Conservation (phyloP, 2,329 filamentous ascomycete genomes). For the Verticillium alfalfae region DNA sequence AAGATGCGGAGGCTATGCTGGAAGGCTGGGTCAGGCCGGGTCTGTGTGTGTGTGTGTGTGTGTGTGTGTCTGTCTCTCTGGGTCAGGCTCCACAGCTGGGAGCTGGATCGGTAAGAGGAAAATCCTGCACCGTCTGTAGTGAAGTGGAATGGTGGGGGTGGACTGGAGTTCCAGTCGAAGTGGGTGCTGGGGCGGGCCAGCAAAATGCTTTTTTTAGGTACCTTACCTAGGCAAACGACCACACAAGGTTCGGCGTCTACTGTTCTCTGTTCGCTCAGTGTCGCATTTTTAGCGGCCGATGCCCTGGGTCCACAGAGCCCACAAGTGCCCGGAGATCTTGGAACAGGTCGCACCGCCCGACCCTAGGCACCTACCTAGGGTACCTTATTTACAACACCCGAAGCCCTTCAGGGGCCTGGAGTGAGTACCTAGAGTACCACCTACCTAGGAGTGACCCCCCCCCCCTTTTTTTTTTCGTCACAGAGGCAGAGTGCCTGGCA, state of each 20-base stretch:
- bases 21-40: neutral
- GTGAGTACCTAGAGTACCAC: neutral
- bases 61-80: neutral
- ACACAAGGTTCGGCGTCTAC: neutral
- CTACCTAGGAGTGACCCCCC: neutral
- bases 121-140: neutral
- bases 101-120: neutral
- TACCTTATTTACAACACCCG: no score
- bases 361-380: no score
- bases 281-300: neutral
- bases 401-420: neutral
- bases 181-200: neutral
- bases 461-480: neutral
- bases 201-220: neutral
- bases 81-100: neutral
- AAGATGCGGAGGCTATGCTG: neutral
- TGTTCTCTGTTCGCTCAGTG: neutral
- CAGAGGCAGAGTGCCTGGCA: no score
- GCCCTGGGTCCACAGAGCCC: neutral
- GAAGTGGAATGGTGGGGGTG: neutral
- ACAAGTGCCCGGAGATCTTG: neutral
- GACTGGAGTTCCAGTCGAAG: neutral
- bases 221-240: neutral
- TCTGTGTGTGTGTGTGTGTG: no score
- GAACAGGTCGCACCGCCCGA: neutral